A percentile compares a stretch with the other conserved stretches of the same genome.
phyloP scores from a whole-genome alignment of 2,329 filamentous ascomycete genomes.

The Chrysoporthe puriensis region DNA sequence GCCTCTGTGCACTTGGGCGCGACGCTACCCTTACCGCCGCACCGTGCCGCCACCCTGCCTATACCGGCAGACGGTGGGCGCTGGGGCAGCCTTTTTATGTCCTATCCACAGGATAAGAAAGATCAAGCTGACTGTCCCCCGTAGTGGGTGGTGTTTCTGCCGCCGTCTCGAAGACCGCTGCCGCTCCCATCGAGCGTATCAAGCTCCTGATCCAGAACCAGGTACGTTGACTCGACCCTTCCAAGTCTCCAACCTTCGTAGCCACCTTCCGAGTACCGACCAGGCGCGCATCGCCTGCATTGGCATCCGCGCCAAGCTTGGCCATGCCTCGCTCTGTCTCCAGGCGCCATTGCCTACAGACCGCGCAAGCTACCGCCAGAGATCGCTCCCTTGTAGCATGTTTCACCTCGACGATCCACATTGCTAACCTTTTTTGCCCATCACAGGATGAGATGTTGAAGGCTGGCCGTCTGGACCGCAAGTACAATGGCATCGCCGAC shows the following conservation, averaged over 20 bases:
- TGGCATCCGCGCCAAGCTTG: too few relatives aligned
- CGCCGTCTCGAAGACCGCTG: conserved; percentile 99
- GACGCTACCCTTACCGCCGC: neutral
- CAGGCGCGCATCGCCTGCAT: neutral
- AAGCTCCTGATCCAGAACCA: conserved; percentile 99
- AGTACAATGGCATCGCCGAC: conserved; percentile 91
- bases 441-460: conserved; percentile 99
- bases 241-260: neutral
- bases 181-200: conserved; percentile 99
- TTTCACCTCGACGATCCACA: neutral
- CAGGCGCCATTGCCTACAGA: neutral
- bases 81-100: neutral
- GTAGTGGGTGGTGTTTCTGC: conserved; percentile 99
- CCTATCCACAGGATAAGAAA: neutral
- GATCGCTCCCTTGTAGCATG: neutral
- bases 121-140: conserved; percentile 36
- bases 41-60: neutral
- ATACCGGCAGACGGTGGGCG: neutral
- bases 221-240: conserved; percentile 61
- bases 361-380: neutral
- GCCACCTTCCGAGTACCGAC: neutral
- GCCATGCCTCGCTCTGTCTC: too few relatives aligned
- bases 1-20: conserved; percentile 6
- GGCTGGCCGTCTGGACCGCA: conserved; percentile 95
- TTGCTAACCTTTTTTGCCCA: conserved; percentile 36